These are phyloP conservation scores for Vairimorpha ceranae DNA, from an alignment of 371 early-diverging fungal genomes.

Conservation along the genomic window DNA sequence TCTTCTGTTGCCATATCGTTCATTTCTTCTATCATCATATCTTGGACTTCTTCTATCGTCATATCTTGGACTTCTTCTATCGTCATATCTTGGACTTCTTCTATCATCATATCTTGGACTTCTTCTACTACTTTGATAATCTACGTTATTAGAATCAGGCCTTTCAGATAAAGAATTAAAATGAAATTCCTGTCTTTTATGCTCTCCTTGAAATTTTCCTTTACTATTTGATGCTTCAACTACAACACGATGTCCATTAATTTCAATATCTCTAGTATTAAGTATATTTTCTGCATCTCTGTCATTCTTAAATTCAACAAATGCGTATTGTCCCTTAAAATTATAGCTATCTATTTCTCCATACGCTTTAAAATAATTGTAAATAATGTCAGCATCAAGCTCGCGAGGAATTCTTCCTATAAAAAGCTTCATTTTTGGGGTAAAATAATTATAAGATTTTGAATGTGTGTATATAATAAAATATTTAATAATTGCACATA, in stretches of 20 bases:
- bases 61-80: conserved; percentile 7
- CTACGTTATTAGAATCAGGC: neutral
- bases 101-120: neutral
- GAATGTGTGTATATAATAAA: no score
- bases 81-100: conserved; percentile 5
- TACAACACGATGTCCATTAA: conserved; percentile 18
- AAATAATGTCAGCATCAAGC: conserved; percentile 25
- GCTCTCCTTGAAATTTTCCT: neutral
- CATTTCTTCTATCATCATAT: neutral
- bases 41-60: neutral
- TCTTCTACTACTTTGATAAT: conserved; percentile 8
- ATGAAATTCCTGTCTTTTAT: no score
- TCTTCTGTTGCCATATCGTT: no score
- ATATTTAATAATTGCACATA: no score
- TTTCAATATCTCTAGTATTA: conserved; percentile 15
- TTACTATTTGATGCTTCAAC: conserved; percentile 30
- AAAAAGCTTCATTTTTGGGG: conserved; percentile 36
- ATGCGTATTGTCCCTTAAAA: conserved; percentile 37
- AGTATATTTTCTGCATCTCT: conserved; percentile 20
- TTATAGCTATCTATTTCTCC: conserved; percentile 31
- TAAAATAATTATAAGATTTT: no score
- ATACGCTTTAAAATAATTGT: conserved; percentile 38
- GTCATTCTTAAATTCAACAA: conserved; percentile 23
- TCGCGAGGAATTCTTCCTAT: conserved; percentile 38
- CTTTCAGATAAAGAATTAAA: no score